Base-by-base conservation (phyloP, 2,329 filamentous ascomycete species). In the Calonectria crousiana region DNA sequence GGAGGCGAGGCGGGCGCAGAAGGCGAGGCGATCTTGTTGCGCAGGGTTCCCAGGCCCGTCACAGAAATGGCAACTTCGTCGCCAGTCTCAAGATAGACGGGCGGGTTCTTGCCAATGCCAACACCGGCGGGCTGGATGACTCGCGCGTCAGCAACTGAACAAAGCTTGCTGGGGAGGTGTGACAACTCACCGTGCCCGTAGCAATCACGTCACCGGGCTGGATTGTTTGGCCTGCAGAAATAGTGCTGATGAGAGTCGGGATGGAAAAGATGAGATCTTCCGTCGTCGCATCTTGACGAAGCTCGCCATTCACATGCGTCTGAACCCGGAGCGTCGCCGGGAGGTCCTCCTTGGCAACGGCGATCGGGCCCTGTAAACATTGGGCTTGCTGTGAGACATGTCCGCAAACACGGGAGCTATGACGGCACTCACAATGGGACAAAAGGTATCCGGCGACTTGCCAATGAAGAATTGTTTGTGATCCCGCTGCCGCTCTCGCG, bases 391-490 rank as follows among this genome's bases (percentile, higher is more conserved):
- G 47, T 64, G 56, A 26, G 44, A 64, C 51, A 56, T 41, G 56
- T 38, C 34, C 4, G 23, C 36, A 16, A 41, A n/a, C 14, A 41
- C 6, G 6, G 41, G 8, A 44, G 44, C 56, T 62, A 49, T 53
- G 44, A 23, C 18, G 26, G 13, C 11, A 70, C 68, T 64, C 41
- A 70, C 68, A 23, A 70, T 70, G 32, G 89, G 89, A 74, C 89
- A 91, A 75, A 88, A 91, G 0, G 88, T 90, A 78, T 91, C 89
- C 0, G 86, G 82, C 0, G 87, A 89, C 78, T 91, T 91, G 11
- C 90, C 90, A 64, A 92, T 87, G 70, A 88, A 91, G 79, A 91
- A 92, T 74, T 92, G 90, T 79, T 91, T 91, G 72, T 92, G 90
- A 74, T 90, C 88, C 18, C 88, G 81, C 81, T 90, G 89, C 47